Conservation (phyloP, 2,329 filamentous ascomycete species). For the Trichoderma atroviride region DNA sequence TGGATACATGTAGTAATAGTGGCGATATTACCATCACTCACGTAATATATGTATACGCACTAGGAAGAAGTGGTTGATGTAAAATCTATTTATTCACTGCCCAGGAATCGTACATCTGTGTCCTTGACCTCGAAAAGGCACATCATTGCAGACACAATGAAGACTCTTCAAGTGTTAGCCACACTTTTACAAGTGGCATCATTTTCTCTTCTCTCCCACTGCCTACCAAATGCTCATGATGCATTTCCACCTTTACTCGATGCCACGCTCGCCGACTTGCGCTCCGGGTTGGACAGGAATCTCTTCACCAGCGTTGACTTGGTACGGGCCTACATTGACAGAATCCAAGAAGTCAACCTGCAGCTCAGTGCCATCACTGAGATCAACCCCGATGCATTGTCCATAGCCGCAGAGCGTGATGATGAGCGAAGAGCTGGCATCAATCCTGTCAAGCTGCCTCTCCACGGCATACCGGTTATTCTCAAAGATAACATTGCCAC, state of each 20-base stretch:
- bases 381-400: constrained; percentile 44
- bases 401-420: constrained; percentile 44
- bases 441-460: constrained; percentile 36
- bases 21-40: neutral
- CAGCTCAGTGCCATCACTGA: constrained; percentile 37
- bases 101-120: neutral
- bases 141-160: neutral
- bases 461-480: constrained; percentile 67
- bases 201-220: neutral
- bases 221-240: neutral
- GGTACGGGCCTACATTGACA: constrained; percentile 36
- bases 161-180: neutral
- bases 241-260: constrained; percentile 29
- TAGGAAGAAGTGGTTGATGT: neutral
- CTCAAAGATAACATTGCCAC: constrained; percentile 71
- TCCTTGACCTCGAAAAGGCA: rapidly evolving
- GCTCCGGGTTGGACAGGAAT: constrained; percentile 28
- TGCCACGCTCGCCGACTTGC: constrained; percentile 32
- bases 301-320: constrained; percentile 44
- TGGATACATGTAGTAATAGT: neutral
- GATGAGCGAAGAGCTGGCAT: constrained; percentile 26
- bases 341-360: constrained; percentile 35
- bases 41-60: neutral
- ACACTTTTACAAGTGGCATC: neutral
- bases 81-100: neutral